Evolutionary conservation across 805 yeast species (phyloP).

Genomic region (Saccharomycopsis vini): DNA sequence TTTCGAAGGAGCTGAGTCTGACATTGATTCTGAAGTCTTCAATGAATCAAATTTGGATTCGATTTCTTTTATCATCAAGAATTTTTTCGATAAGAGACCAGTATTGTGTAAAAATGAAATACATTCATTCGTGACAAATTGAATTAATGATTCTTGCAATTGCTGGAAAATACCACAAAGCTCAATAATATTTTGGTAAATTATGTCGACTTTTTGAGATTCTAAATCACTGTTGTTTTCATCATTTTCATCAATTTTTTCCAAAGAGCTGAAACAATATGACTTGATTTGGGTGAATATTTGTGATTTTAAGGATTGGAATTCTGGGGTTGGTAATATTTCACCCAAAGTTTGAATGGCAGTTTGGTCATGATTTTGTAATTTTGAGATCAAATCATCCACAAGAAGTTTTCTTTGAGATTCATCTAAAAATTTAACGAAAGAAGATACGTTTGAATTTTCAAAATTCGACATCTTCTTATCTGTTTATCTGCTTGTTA

Average conservation of each 20-base stretch:
- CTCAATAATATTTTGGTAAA: slow-evolving; percentile 1
- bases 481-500: too few species aligned
- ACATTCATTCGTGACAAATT: too few species aligned
- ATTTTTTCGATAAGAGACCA: too few species aligned
- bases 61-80: too few species aligned
- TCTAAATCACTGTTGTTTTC: neutral
- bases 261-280: slow-evolving; percentile 9
- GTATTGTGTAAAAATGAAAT: too few species aligned
- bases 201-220: neutral
- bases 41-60: too few species aligned
- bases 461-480: neutral
- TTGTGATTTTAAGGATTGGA: neutral
- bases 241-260: neutral
- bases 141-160: neutral
- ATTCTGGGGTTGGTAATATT: slow-evolving; percentile 1
- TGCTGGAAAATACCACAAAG: neutral
- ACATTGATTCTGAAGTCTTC: too few species aligned
- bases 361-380: neutral
- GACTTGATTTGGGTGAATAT: slow-evolving; percentile 3
- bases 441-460: neutral
- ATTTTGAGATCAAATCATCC: slow-evolving; percentile 2
- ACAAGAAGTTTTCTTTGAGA: slow-evolving; percentile 4
- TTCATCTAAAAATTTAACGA: slow-evolving; percentile 7
- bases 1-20: too few species aligned
- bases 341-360: slow-evolving; percentile 3